phyloP scores from a whole-genome alignment of 164 flowering plant species.

The Cinnamomum micranthum region DNA sequence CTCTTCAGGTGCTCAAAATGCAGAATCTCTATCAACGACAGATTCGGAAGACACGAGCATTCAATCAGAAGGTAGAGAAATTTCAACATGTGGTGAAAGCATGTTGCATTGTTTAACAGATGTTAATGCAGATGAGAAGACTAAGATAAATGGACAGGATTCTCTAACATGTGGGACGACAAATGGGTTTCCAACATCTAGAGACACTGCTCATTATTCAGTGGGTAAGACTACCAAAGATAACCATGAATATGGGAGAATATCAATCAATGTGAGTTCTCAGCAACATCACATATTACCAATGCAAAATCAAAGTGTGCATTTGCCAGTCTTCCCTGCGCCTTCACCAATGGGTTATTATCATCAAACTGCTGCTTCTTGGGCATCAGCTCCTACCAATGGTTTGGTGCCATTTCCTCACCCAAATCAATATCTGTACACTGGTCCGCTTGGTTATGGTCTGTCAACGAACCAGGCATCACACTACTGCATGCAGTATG shows the following conservation, averaged over 20 bases:
- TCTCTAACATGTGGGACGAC: slow-evolving; percentile 14
- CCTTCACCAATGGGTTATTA: slow-evolving; percentile 67
- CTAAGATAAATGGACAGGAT: slow-evolving; percentile 21
- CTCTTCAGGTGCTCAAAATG: slow-evolving; percentile 51
- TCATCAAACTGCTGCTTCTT: slow-evolving; percentile 68
- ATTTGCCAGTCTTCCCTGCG: slow-evolving; percentile 58
- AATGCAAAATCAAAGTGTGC: slow-evolving; percentile 44
- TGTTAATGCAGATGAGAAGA: slow-evolving; percentile 27
- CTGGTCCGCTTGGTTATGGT: slow-evolving; percentile 59
- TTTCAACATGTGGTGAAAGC: slow-evolving; percentile 24
- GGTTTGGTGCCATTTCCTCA: slow-evolving; percentile 63
- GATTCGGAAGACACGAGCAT: slow-evolving; percentile 78
- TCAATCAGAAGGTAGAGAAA: slow-evolving; percentile 60
- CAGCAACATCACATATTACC: slow-evolving; percentile 30
- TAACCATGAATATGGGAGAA: slow-evolving; percentile 31
- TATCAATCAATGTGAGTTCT: slow-evolving; percentile 27
- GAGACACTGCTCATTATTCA: slow-evolving; percentile 13
- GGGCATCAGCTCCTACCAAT: slow-evolving; percentile 63
- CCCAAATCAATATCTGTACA: slow-evolving; percentile 48
- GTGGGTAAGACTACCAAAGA: slow-evolving; percentile 18
- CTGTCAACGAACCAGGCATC: slow-evolving; percentile 44
- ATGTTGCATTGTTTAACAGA: slow-evolving; percentile 27
- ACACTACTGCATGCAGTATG: slow-evolving; percentile 62
- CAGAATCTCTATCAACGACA: slow-evolving; percentile 60
- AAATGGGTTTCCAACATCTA: slow-evolving; percentile 15